Percentiles rank a stretch among this genome's conserved stretches.
These are phyloP conservation scores for Trypanosoma conorhini DNA, from an alignment of 208 protist genomes.

Conservation along the genomic window DNA sequence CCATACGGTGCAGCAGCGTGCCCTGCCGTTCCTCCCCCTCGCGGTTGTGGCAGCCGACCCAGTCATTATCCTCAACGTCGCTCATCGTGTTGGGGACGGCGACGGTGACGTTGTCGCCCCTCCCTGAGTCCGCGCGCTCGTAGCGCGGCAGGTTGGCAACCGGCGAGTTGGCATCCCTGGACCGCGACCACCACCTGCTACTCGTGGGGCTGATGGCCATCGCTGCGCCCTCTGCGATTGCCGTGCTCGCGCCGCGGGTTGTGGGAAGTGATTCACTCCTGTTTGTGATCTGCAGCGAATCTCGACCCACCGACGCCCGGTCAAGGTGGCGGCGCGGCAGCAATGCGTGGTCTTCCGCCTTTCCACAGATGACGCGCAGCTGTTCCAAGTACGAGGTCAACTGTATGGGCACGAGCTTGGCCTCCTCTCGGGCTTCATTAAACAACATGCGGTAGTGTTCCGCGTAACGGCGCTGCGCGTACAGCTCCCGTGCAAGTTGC, in stretches of 20 bases:
- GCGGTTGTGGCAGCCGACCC: not conserved
- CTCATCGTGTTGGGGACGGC: not conserved
- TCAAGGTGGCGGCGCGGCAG: not conserved
- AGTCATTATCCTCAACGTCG: not conserved
- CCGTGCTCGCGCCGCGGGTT: not conserved
- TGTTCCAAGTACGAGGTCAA: constrained; percentile 40
- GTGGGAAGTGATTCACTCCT: not conserved
- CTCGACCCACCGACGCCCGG: not conserved
- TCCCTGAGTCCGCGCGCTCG: not conserved
- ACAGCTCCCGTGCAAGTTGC: constrained; percentile 35
- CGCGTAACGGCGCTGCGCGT: constrained; percentile 28
- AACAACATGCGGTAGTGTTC: constrained; percentile 33
- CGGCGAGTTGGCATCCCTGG: not conserved
- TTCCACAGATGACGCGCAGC: constrained; percentile 4
- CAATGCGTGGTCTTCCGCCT: not conserved
- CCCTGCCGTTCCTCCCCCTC: not conserved
- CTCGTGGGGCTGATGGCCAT: not conserved
- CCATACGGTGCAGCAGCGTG: not conserved
- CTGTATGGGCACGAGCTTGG: constrained; percentile 31
- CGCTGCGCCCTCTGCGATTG: not conserved
- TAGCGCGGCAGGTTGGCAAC: not conserved
- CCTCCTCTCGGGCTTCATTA: constrained; percentile 35
- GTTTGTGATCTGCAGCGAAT: not conserved
- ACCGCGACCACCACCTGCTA: not conserved
- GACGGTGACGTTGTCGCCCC: not conserved